Base-by-base conservation (phyloP, 2,329 filamentous ascomycete genomes). In the Trichophyton rubrum region DNA sequence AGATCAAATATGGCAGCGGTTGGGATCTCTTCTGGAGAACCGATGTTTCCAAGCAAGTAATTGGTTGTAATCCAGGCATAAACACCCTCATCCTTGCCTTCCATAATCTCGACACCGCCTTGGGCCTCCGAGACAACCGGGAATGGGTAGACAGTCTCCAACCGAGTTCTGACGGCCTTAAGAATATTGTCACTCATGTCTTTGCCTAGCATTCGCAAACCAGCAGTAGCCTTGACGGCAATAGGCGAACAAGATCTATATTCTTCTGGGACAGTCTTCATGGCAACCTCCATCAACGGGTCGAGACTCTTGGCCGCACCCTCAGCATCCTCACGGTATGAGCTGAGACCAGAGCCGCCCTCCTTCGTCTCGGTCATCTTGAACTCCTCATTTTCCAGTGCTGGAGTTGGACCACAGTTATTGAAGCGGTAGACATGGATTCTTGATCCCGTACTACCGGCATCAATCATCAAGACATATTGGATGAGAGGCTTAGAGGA, bases 351-450 rank as follows among this genome's bases (percentile, higher is more conserved):
- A 22, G 83, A 84, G 77, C 93, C 78, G 63, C 90, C 90, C 59
- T 89, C 82, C 67, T 82, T 85, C 81, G 90, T 92, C 72, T 89
- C 85, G 9, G 91, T 97, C 87, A 91, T 90, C 79, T 92, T 86
- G 76, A 99, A 99, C 62, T 89, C 82, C 72, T 99, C 93, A 70
- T 85, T 79, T 77, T 99, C 93, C 58, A 99, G 83, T 76, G 96
- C 91, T 27, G 93, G 93, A n/a, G 91, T 91, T 6, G 89, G 78
- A 11, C 91, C 93, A 77, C 92, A 99, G 79, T 97, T 97, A 81
- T 97, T 97, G 83, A 97, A 99, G 72, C 90, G 89, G 81, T 96
- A 99, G 62, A 97, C 90, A 78, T 99, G 95, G 72, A 99, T 96
- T 68, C 93, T 88, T 63, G 93, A 97, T 63, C 93, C 93, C 60